Percentiles rank a stretch among this genome's conserved stretches.
These are phyloP conservation scores for Haplosporangium sp. DNA, from an alignment of 371 early-diverging fungal species.

Conservation along the genomic window DNA sequence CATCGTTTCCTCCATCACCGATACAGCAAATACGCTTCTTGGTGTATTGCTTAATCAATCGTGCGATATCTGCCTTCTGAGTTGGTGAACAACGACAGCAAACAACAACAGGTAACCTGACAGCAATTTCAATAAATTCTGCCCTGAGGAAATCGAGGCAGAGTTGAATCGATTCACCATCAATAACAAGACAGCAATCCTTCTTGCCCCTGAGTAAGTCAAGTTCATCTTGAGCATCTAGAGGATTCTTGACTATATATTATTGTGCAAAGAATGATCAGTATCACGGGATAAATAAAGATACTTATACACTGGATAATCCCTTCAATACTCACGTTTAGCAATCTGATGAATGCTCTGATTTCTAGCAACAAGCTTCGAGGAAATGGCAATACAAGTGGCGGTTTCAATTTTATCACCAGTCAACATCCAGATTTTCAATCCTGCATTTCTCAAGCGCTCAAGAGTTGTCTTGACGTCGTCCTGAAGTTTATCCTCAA, in stretches of 20 bases:
- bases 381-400: constrained; percentile 96
- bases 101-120: constrained; percentile 91
- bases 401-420: constrained; percentile 99
- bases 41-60: constrained; percentile 83
- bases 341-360: constrained; percentile 85
- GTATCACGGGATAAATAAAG: background rate
- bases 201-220: constrained; percentile 69
- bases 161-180: constrained; percentile 93
- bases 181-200: constrained; percentile 94
- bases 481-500: constrained; percentile 99
- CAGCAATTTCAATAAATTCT: constrained; percentile 88
- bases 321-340: constrained; percentile 61
- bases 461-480: constrained; percentile 95
- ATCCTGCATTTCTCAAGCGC: constrained; percentile 94
- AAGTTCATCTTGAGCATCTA: constrained; percentile 75
- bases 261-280: background rate
- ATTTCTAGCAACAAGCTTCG: constrained; percentile 91
- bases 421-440: constrained; percentile 99
- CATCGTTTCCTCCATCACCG: constrained; percentile 99
- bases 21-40: constrained; percentile 90
- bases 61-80: constrained; percentile 98
- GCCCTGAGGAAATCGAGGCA: constrained; percentile 80
- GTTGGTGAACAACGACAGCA: constrained; percentile 99
- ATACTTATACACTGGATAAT: too few species aligned
- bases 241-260: constrained; percentile 64